Evolutionary conservation across 208 protist species (phyloP), one percentile per base, ranked within the genome.

Genomic region (Vickermania spadyakhi): DNA sequence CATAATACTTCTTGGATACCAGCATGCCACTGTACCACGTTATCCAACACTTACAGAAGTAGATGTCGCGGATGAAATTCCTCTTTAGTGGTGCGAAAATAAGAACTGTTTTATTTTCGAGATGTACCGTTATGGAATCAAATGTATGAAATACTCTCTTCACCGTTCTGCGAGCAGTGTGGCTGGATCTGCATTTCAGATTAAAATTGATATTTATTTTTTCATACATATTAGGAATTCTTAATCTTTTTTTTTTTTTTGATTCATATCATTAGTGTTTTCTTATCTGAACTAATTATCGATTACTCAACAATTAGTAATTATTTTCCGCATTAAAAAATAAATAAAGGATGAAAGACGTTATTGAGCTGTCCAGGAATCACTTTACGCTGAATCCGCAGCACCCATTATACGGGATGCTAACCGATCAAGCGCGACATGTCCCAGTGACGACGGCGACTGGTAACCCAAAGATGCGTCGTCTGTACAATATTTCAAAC

Each of bases 401-500:
- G 26, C 65, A 76, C 56, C 67, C 67, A 2, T 55, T 84, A 0
- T 81, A 60, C 4, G 62, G 65, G 50, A 58, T 52, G 3, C 58
- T 81, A 3, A 51, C 58, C 28, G 52, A 72, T 2, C 49, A 60
- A 2, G 45, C 65, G 18, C 54, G 13, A 11, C 51, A 55, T 18
- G 51, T 18, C 25, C 51, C 5, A 22, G 51, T 27, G 7, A 26
- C 13, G 51, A 55, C 13, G 5, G 18, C 7, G 36, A 45, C 18
- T 7, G 36, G 22, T 64, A 60, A 21, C 58, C 64, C 71, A 51
- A 75, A 77, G 59, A 64, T 56, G 26, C 62, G 60, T 3, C 54
- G 61, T 0, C 70, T 91, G n/a, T 93, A 94, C 70, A 87, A 97
- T 56, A 75, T 96, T 23, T 88, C 67, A 62, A 84, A 62, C 76